Evolutionary conservation across 2,329 filamentous ascomycete genomes (phyloP), one percentile per base, ranked within the genome.

Genomic region (Xylaria digitata): DNA sequence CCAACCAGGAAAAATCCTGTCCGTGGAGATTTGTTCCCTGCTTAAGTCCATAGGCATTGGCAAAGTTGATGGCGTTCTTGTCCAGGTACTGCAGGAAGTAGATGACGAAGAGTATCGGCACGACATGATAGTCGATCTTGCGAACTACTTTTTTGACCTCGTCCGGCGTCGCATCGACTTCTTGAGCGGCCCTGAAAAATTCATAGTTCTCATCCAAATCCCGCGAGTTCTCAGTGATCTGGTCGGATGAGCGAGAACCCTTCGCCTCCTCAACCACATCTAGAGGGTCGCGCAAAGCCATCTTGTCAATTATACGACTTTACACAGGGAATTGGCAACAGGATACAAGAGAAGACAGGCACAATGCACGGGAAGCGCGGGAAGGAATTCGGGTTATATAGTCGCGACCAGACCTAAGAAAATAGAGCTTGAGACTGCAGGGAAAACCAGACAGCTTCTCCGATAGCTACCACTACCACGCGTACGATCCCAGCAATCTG

Each of bases 1-100:
- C 73, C 9, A 85, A 78, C 85, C 85, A 87, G 13, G 81, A 82
- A 70, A 86, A 87, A 60, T 87, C 78, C 64, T 85, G 79, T 11
- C 82, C 82, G 7, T 78, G 70, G 6, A 87, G 77, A 60, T 85
- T 75, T 0, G 83, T 84, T 0, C 80, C 83, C 40, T 82, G 74
- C 49, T 82, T 75, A 13, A 86, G 73, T 0, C 83, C 84, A 70
- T 82, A 86, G 0, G 81, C 81, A 63, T 80, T 82, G 7, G 83
- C 83, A 73, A 85, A 86, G 70, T 84, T 84, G 74, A 84, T 80
- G 0, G 80, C 79, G 72, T 84, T 84, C 75, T 78, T 78, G 66
- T 78, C 76, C 53, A 78, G 72, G 46, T 78, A 78, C 68, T 78
- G 77, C 11, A 78, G 70, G 64, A 77, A 69, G 56, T 78, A 78